These are phyloP conservation scores for Artemisia tridentata DNA, from an alignment of 129 eudicot genomes.

Conservation along the genomic window DNA sequence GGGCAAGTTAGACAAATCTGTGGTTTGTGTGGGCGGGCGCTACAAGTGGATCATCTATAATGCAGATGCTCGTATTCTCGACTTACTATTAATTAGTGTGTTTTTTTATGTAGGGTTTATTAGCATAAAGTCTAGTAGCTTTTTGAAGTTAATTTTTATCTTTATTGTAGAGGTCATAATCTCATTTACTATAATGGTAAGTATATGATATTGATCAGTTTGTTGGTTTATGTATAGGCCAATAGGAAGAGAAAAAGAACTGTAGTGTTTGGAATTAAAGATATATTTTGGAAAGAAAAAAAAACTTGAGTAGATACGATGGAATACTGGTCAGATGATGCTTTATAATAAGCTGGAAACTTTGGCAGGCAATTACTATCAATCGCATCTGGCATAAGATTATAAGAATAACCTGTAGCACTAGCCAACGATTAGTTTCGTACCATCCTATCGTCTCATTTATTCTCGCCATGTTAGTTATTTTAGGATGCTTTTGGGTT, in stretches of 20 bases:
- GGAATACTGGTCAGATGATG: slow-evolving; percentile 27
- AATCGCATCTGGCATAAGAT: slow-evolving; percentile 15
- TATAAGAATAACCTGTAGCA: slow-evolving; percentile 10
- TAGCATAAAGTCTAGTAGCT: background rate
- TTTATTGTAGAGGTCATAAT: slow-evolving; percentile 5
- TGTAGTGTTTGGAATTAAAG: background rate
- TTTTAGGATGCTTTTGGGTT: background rate
- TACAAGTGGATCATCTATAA: no score
- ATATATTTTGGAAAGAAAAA: background rate
- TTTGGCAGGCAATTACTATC: slow-evolving; percentile 11
- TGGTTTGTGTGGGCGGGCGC: no score
- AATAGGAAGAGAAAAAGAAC: slow-evolving; percentile 7
- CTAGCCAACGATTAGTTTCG: background rate
- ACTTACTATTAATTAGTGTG: no score
- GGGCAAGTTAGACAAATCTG: no score
- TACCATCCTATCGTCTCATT: slow-evolving; percentile 6
- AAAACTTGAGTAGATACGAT: background rate
- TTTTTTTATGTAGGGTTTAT: background rate
- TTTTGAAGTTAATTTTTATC: background rate
- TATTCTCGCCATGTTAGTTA: background rate
- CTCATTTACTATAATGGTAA: background rate
- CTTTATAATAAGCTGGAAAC: slow-evolving; percentile 16
- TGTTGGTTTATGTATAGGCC: slow-evolving; percentile 27
- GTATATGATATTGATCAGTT: slow-evolving; percentile 12
- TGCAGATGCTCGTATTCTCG: no score